Conservation (phyloP, 2,329 filamentous ascomycete species). For the Zasmidium cellare region DNA sequence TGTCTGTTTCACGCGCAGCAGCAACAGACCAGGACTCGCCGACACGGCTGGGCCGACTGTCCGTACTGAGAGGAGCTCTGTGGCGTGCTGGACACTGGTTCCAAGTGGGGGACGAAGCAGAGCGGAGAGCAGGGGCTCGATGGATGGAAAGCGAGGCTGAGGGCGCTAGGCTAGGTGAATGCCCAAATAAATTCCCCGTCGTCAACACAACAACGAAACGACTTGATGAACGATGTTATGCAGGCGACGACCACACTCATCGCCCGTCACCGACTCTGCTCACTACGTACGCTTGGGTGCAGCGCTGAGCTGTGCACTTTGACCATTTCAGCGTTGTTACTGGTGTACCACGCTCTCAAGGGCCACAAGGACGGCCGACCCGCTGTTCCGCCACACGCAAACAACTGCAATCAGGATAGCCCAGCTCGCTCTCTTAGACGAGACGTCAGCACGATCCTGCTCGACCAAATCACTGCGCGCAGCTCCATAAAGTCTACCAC, state of each 20-base stretch:
- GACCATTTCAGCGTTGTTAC: constrained; percentile 10
- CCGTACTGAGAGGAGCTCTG: not conserved
- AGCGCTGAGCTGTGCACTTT: constrained; percentile 16
- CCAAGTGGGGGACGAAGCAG: not conserved
- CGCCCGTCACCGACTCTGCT: constrained; percentile 7
- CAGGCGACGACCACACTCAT: not conserved
- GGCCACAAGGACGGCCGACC: constrained; percentile 7
- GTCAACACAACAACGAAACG: constrained; percentile 6
- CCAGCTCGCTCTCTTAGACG: constrained; percentile 9
- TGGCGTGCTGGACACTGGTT: not conserved
- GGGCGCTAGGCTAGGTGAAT: not conserved
- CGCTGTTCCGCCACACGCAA: constrained; percentile 13
- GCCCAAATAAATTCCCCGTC: constrained; percentile 5
- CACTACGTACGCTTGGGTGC: constrained; percentile 15
- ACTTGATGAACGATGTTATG: no score
- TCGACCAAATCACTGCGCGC: constrained; percentile 15
- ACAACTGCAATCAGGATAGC: constrained; percentile 12
- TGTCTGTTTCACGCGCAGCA: constrained; percentile 9
- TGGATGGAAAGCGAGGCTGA: constrained; percentile 1
- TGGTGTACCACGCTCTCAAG: constrained; percentile 12
- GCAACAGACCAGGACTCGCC: constrained; percentile 7
- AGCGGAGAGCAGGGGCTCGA: not conserved
- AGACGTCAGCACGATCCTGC: constrained; percentile 22
- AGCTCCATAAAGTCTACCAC: constrained; percentile 21
- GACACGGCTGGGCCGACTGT: not conserved